These are phyloP conservation scores for Cadophora malorum DNA, from an alignment of 2,329 filamentous ascomycete species.

Conservation along the genomic window DNA sequence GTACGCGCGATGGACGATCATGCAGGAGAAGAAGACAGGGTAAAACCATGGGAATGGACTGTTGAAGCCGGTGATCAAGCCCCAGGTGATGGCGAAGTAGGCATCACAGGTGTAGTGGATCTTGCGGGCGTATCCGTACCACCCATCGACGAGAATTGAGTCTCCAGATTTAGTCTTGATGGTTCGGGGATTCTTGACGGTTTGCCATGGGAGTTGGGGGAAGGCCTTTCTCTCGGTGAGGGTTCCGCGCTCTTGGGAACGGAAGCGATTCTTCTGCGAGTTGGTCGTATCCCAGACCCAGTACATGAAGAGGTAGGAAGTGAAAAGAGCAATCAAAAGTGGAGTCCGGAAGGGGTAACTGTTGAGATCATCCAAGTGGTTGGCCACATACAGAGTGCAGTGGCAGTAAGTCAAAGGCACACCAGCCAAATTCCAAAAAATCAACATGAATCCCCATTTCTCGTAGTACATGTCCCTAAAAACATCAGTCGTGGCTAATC, in stretches of 20 bases:
- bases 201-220: constrained; percentile 89
- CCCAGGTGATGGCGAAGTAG: constrained; percentile 80
- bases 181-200: constrained; percentile 78
- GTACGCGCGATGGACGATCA: constrained; percentile 80
- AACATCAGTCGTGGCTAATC: constrained; percentile 11
- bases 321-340: constrained; percentile 68
- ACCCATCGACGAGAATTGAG: constrained; percentile 82
- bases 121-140: constrained; percentile 82
- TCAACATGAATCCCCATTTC: constrained; percentile 97
- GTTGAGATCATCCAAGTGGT: constrained; percentile 69
- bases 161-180: constrained; percentile 77
- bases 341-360: constrained; percentile 79
- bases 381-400: constrained; percentile 88
- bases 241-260: constrained; percentile 77
- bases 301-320: constrained; percentile 81
- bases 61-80: constrained; percentile 78
- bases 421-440: constrained; percentile 95
- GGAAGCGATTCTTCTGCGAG: constrained; percentile 93
- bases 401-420: constrained; percentile 93
- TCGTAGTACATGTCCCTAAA: constrained; percentile 93
- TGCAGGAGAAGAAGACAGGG: constrained; percentile 77
- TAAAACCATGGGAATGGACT: constrained; percentile 93
- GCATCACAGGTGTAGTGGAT: constrained; percentile 83
- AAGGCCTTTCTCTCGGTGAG: constrained; percentile 77
- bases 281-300: constrained; percentile 94